Base-by-base conservation (phyloP, 306 rosid species). In the Delonix regia region DNA sequence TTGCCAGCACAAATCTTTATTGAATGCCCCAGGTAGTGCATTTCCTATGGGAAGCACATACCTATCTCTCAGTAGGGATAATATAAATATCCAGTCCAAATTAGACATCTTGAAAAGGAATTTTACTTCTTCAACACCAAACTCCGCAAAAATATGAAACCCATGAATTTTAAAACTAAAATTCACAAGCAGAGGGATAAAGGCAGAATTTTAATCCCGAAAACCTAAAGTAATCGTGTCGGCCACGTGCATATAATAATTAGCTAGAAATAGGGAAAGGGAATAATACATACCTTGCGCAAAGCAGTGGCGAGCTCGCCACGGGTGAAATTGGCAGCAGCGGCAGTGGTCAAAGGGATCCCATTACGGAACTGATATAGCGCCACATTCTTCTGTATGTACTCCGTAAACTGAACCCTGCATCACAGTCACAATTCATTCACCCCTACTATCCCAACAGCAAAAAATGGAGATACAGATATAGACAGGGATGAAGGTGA, bases 341-440 rank as follows among this genome's bases (percentile, higher is more conserved):
- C 95, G 14, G 95, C 78, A 5, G 92, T 86, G 47, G 95, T 90
- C 67, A 90, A 68, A 9, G 92, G 95, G 51, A 88, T 90, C 55
- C 95, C 95, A 70, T 88, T 90, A 12, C 95, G 89, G 75, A 88
- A 90, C 61, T 90, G 95, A 81, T 88, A 88, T 21, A 90, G 57
- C 10, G 91, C 75, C 63, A 88, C 92, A 74, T 90, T 90, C 71
- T 88, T 90, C 87, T 88, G 89, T 6, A 90, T 83, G 36, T 85
- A 90, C 91, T 88, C 95, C 2, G 95, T 88, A 62, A 90, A 86
- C 65, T 90, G 95, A 83, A 86, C 94, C 88, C 94, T 90, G 56
- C 41, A 60, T 34, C 69, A 15, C 13, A 14, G 28, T 27, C 38
- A 27, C 21, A 44, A 68, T 22, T 12, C 21, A 38, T 15, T 22